Base-by-base conservation (phyloP, 306 rosid species). In the Pyrus communis region DNA sequence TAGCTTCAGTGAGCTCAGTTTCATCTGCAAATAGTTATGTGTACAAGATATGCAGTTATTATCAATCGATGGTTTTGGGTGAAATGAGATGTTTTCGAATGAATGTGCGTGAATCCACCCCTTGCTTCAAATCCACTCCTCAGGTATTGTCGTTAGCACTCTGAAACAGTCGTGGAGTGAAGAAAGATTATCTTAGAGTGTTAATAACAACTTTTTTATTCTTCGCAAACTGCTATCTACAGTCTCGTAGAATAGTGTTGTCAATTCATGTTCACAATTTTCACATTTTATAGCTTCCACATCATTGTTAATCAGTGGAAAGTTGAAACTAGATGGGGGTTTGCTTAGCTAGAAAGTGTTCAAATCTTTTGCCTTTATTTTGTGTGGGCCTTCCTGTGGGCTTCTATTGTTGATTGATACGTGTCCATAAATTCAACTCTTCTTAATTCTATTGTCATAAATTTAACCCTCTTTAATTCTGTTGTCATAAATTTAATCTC, bases 1-100 rank as follows among this genome's bases (percentile, higher is more conserved):
- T 22, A 94, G 82, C 79, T 72, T 91, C 80, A 89, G 40, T 33
- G 98, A 87, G 74, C 95, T 85, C 55, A 87, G 4, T 79, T 94
- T 94, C 91, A 94, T 90, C 98, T 94, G 88, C 82, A 70, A 42
- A 31, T n/a, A 71, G 23, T 58, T 4, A 49, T 11, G 15, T 23
- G 18, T 14, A 27, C 4, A 61, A 61, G 67, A 27, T 17, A 54
- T 77, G 31, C 25, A 46, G 61, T 70, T 70, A 33, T 25, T 15
- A 21, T 27, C 2, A 11, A 4, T 31, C 55, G 8, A n/a, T n/a
- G 49, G 27, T 22, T 43, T 11, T 27, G 21, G 15, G 12, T 18
- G 65, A n/a, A 46, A 43, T 33, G 19, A 77, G 60, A 35, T 31
- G 65, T 13, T n/a, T 60, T 25, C 18, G 5, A 60, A 25, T 25